These are phyloP conservation scores for Backusella parvicylindrica DNA, from an alignment of 192 early-diverging fungal genomes.

Conservation along the genomic window DNA sequence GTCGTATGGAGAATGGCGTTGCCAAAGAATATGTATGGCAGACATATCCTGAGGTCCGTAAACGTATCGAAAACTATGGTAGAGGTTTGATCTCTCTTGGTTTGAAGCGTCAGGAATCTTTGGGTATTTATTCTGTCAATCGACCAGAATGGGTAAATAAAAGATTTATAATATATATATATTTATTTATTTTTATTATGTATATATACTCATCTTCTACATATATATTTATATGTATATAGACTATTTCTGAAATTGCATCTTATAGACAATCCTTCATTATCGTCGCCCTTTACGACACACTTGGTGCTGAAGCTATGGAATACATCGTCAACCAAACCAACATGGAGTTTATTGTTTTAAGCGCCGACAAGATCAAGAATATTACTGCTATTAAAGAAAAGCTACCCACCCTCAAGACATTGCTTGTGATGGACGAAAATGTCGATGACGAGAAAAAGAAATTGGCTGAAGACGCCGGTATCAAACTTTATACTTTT, in stretches of 20 bases:
- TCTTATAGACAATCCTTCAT: slow-evolving; percentile 60
- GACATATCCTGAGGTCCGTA: slow-evolving; percentile 54
- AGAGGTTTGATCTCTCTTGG: slow-evolving; percentile 46
- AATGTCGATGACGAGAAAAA: slow-evolving; percentile 32
- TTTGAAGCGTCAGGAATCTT: slow-evolving; percentile 29
- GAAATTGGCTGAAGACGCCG: slow-evolving; percentile 29
- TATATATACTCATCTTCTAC: background rate
- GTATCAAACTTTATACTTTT: slow-evolving; percentile 43
- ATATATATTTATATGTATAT: background rate
- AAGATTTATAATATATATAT: background rate
- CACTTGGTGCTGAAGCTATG: slow-evolving; percentile 71
- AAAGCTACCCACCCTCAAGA: slow-evolving; percentile 41
- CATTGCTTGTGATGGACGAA: slow-evolving; percentile 54
- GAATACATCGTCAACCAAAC: slow-evolving; percentile 81
- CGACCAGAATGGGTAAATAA: slow-evolving; percentile 72
- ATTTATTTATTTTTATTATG: too few species aligned
- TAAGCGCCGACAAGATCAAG: slow-evolving; percentile 57
- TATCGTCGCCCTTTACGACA: slow-evolving; percentile 87
- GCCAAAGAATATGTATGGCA: slow-evolving; percentile 68
- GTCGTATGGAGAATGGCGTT: slow-evolving; percentile 56
- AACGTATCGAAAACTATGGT: slow-evolving; percentile 58
- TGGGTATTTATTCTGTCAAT: slow-evolving; percentile 76
- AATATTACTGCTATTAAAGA: slow-evolving; percentile 43
- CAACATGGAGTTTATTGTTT: slow-evolving; percentile 64
- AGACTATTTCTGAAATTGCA: slow-evolving; percentile 65